Evolutionary conservation across 2,329 filamentous ascomycete species (phyloP).

Genomic region (Penicillium sp.): DNA sequence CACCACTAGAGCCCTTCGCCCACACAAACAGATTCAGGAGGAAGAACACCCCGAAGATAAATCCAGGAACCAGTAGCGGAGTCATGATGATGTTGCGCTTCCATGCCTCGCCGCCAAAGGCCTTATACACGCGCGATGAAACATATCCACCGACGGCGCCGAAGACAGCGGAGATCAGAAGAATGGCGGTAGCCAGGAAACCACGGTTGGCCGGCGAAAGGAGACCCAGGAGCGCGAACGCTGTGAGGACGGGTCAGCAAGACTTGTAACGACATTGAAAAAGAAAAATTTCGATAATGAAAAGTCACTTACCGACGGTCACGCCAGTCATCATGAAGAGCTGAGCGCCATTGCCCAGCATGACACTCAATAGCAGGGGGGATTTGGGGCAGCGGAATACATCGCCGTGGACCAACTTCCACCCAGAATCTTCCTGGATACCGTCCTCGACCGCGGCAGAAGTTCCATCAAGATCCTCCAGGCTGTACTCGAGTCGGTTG

Average conservation of each 20-base stretch:
- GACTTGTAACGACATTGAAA: background rate
- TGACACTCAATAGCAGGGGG: conserved; percentile 80
- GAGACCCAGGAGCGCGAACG: conserved; percentile 91
- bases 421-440: conserved; percentile 95
- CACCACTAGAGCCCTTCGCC: conserved; percentile 88
- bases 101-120: conserved; percentile 89
- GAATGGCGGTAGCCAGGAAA: conserved; percentile 88
- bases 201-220: conserved; percentile 94
- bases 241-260: conserved; percentile 34
- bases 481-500: conserved; percentile 89
- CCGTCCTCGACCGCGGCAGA: conserved; percentile 79
- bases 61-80: conserved; percentile 79
- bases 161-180: conserved; percentile 90
- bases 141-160: conserved; percentile 91
- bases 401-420: conserved; percentile 97
- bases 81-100: conserved; percentile 91
- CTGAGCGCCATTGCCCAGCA: conserved; percentile 92
- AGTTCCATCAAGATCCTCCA: conserved; percentile 85
- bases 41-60: conserved; percentile 90
- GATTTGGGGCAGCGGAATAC: conserved; percentile 88
- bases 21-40: conserved; percentile 94
- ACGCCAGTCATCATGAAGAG: conserved; percentile 97
- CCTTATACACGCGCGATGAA: conserved; percentile 90
- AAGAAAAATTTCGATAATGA: background rate
- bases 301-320: conserved; percentile 67